Percentiles rank a stretch among this genome's conserved stretches.
Evolutionary conservation across 352 stramenopile genomes (phyloP).

Genomic region (Plasmopara halstedii): DNA sequence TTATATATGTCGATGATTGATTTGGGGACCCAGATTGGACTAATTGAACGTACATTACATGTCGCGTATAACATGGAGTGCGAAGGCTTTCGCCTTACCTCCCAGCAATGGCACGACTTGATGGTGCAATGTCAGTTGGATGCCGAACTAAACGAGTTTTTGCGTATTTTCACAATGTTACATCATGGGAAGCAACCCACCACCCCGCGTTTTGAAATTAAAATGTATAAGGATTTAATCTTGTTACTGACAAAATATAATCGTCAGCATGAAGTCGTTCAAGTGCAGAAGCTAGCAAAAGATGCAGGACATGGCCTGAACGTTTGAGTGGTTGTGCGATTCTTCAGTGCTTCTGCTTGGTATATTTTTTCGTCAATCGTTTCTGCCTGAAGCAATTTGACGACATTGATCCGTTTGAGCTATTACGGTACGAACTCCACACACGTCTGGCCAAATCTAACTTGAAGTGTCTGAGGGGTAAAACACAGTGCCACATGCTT

Average conservation of each 20-base stretch:
- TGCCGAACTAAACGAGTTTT: slow-evolving; percentile 43
- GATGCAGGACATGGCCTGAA: slow-evolving; percentile 11
- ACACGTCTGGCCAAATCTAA: too few species aligned
- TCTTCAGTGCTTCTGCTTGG: background rate
- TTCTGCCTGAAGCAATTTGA: too few species aligned
- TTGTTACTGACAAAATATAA: slow-evolving; percentile 35
- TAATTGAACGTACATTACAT: slow-evolving; percentile 63
- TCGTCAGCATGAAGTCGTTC: slow-evolving; percentile 33
- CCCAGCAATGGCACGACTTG: slow-evolving; percentile 40
- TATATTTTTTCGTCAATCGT: background rate
- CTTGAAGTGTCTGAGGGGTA: too few species aligned
- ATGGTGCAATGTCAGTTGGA: slow-evolving; percentile 37
- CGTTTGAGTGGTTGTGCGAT: background rate
- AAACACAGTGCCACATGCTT: too few species aligned
- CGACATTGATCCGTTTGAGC: too few species aligned
- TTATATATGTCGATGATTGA: slow-evolving; percentile 56
- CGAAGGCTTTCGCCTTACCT: slow-evolving; percentile 50
- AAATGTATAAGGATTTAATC: slow-evolving; percentile 55
- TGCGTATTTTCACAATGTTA: slow-evolving; percentile 57
- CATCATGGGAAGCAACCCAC: slow-evolving; percentile 35
- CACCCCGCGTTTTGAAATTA: slow-evolving; percentile 36
- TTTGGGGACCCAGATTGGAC: slow-evolving; percentile 44
- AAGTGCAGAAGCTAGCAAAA: slow-evolving; percentile 35
- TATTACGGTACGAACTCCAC: too few species aligned
- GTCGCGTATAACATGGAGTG: slow-evolving; percentile 83